Base-by-base conservation (phyloP, 176 grass and related monocot genomes). In the Rhynchospora breviuscula region DNA sequence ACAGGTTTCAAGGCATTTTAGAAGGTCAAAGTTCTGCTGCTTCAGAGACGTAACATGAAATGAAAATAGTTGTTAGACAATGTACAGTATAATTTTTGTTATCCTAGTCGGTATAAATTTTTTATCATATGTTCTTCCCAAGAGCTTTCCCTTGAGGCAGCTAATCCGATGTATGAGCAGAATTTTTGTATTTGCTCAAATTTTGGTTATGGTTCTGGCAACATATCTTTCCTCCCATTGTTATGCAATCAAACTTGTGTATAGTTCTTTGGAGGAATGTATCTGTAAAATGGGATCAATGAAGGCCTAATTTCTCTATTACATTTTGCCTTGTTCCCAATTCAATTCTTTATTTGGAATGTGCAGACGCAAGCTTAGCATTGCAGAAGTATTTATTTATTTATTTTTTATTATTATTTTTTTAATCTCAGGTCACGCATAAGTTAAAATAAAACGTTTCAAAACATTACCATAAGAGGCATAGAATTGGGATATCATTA, bases 81-180 rank as follows among this genome's bases (percentile, higher is more conserved):
- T 77, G 73, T 77, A 77, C 69, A 73, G 69, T 56, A 77, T 77
- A 71, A 77, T 56, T 7, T 77, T 77, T 77, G 45, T 77, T 56
- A 56, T 54, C 73, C 73, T 77, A 56, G 22, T 77, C 23, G 31
- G 73, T 21, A 56, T 77, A 77, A 56, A 56, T 77, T 77, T 77
- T 77, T 48, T 6, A 54, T 77, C 13, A 4, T 22, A 77, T 13
- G 73, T 26, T 77, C 73, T 25, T 74, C 11, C 11, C 11, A 75
- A 75, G 73, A 56, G 51, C 73, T 53, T 77, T 18, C 13, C 15
- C 29, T 18, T 77, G 47, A 77, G 73, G 49, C 49, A 77, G 67
- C 73, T 77, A 77, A 77, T 77, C 73, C 54, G 73, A 77, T 29
- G 21, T 71, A 47, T 54, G 73, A 77, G 73, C 49, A 77, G 12